These are phyloP conservation scores for Irineochytrium annulatum DNA, from an alignment of 192 early-diverging fungal species.

Conservation along the genomic window DNA sequence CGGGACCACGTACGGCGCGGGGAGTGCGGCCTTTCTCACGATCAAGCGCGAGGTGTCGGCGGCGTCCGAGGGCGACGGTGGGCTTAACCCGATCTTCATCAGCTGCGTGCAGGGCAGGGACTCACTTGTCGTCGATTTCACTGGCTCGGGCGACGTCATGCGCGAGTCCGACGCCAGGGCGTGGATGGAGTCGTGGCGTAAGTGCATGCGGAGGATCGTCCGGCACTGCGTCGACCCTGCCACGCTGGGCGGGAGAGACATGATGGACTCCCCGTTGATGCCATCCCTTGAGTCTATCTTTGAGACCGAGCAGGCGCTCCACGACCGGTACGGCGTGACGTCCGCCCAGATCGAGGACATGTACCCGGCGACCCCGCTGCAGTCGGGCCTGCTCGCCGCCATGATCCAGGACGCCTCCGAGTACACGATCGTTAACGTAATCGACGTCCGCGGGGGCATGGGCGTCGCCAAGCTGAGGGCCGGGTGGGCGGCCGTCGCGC, in stretches of 20 bases:
- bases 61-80: too few relatives aligned
- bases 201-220: not conserved
- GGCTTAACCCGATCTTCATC: too few relatives aligned
- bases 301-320: too few relatives aligned
- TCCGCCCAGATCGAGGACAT: slow-evolving; percentile 27
- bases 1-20: too few relatives aligned
- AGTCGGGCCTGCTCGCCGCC: slow-evolving; percentile 15
- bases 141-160: too few relatives aligned
- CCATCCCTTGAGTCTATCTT: too few relatives aligned
- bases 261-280: not conserved
- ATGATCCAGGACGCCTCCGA: not conserved
- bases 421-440: not conserved
- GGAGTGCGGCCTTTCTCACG: too few relatives aligned
- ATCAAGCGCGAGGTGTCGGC: too few relatives aligned
- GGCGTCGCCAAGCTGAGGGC: not conserved
- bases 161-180: too few relatives aligned
- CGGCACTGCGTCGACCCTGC: not conserved
- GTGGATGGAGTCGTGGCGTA: too few relatives aligned
- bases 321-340: not conserved
- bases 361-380: slow-evolving; percentile 28
- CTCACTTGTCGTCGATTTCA: too few relatives aligned
- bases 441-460: not conserved
- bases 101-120: too few relatives aligned
- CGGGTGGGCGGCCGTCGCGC: not conserved
- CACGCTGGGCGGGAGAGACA: not conserved